phyloP scores from a whole-genome alignment of 208 protist species.

The Trichomonas vaginalis region DNA sequence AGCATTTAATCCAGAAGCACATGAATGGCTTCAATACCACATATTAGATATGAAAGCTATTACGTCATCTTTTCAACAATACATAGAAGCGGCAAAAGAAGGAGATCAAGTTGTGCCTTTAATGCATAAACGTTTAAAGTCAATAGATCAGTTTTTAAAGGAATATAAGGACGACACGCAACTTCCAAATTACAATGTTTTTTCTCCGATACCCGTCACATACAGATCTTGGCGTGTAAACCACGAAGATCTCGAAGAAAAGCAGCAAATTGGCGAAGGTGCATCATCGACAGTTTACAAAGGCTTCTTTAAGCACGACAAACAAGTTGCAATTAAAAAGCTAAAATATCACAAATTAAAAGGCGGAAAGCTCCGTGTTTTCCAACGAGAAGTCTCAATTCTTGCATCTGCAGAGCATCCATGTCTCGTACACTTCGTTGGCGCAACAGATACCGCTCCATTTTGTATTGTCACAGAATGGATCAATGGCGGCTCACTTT shows the following conservation, averaged over 20 bases:
- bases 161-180: background rate
- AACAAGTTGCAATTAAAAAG: background rate
- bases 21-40: background rate
- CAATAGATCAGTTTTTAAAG: background rate
- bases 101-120: background rate
- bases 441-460: background rate
- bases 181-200: background rate
- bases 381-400: background rate
- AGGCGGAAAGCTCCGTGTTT: background rate
- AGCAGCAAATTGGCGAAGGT: background rate
- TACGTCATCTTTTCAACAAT: background rate
- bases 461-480: conserved; percentile 8
- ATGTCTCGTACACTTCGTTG: background rate
- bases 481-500: background rate
- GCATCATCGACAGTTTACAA: background rate
- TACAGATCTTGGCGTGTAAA: background rate
- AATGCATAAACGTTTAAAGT: background rate
- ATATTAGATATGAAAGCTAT: background rate
- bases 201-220: background rate
- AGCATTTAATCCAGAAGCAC: background rate
- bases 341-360: background rate
- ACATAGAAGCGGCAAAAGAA: background rate
- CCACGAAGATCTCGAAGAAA: background rate
- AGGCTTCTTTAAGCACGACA: background rate
- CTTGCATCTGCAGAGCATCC: background rate